phyloP scores from a whole-genome alignment of 768 basidiomycete species.

The Coprinopsis sp. region DNA sequence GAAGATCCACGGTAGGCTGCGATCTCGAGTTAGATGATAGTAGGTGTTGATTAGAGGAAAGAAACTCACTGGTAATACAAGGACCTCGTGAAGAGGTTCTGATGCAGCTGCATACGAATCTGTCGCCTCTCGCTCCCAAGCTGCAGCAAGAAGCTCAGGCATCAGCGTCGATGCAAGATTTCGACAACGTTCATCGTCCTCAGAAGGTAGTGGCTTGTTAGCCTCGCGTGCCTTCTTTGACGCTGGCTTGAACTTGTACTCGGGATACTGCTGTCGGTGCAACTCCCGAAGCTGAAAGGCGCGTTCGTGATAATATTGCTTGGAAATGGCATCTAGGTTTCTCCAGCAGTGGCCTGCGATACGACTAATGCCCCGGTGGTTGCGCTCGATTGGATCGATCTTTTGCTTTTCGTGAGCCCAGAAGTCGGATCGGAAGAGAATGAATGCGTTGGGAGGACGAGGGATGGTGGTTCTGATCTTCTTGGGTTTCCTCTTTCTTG shows the following conservation, averaged over 20 bases:
- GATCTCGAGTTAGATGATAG: no score
- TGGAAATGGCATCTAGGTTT: constrained; percentile 37
- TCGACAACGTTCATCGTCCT: not conserved
- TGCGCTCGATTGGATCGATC: constrained; percentile 44
- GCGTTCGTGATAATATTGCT: constrained; percentile 33
- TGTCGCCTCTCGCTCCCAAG: no score
- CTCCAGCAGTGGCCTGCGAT: constrained; percentile 65
- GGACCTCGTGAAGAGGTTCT: no score
- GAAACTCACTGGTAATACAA: no score
- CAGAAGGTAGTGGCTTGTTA: constrained; percentile 28
- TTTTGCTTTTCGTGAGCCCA: constrained; percentile 52
- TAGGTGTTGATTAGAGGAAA: no score
- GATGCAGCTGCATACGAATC: no score
- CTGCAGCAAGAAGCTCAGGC: not conserved
- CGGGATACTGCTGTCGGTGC: constrained; percentile 46
- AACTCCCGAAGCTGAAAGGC: constrained; percentile 42
- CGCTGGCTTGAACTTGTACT: constrained; percentile 53
- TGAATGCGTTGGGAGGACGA: constrained; percentile 74
- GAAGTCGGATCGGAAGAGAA: constrained; percentile 62
- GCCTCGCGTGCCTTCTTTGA: constrained; percentile 18
- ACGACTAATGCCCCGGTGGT: constrained; percentile 64
- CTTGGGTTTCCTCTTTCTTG: no score
- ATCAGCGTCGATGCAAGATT: not conserved
- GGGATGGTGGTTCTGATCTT: constrained; percentile 40
- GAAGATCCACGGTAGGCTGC: no score